phyloP scores from a whole-genome alignment of 495 filamentous ascomycete species.

The Clohesyomyces aquaticus region DNA sequence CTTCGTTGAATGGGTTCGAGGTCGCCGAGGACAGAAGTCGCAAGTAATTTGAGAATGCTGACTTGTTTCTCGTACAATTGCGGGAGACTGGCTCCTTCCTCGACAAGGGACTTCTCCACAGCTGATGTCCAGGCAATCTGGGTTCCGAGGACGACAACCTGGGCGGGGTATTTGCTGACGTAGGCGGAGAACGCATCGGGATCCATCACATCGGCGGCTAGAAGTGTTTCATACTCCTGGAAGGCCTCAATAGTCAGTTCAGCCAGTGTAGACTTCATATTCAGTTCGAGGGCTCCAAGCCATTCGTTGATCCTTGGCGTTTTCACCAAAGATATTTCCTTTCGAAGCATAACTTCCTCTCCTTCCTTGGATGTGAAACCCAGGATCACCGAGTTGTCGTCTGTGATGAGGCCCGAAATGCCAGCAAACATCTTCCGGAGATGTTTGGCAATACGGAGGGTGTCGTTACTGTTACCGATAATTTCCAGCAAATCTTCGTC shows the following conservation, averaged over 20 bases:
- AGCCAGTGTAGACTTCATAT: constrained; percentile 92
- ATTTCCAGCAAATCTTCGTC: constrained; percentile 99
- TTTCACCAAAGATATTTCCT: constrained; percentile 86
- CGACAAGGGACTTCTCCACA: constrained; percentile 73
- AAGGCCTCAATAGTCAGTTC: constrained; percentile 87
- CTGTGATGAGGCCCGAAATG: constrained; percentile 83
- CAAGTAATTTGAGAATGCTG: constrained; percentile 77
- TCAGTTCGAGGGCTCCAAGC: constrained; percentile 85
- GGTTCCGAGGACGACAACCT: constrained; percentile 94
- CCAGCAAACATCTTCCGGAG: constrained; percentile 99
- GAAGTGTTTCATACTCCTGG: constrained; percentile 73
- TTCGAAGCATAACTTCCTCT: constrained; percentile 84
- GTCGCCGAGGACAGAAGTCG: constrained; percentile 86
- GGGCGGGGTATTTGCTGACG: constrained; percentile 80
- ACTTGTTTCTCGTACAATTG: constrained; percentile 75
- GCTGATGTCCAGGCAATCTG: constrained; percentile 90
- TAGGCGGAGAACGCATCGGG: constrained; percentile 70
- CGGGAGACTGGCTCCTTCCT: constrained; percentile 68
- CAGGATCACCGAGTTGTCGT: constrained; percentile 84
- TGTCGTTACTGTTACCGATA: constrained; percentile 98
- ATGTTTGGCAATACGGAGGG: constrained; percentile 91
- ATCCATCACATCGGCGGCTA: constrained; percentile 67
- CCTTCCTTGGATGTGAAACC: constrained; percentile 96
- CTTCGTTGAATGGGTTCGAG: constrained; percentile 83
- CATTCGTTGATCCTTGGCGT: constrained; percentile 98